phyloP scores from a whole-genome alignment of 2,329 filamentous ascomycete species.

The Chaetomiaceae sp. region DNA sequence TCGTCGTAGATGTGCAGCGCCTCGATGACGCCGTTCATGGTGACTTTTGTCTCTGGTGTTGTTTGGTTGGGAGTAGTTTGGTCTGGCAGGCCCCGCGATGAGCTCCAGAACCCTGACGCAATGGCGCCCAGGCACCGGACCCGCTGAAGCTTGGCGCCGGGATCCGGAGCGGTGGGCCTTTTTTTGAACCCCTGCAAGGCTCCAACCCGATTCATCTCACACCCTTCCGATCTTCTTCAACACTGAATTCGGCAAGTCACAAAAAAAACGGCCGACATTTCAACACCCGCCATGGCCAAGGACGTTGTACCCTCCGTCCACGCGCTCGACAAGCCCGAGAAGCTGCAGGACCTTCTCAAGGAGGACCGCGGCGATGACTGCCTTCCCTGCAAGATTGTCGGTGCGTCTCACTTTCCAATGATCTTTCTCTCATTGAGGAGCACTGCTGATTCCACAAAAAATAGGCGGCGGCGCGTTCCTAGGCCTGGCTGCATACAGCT shows the following conservation, averaged over 20 bases:
- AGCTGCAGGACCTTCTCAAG: conserved; percentile 54
- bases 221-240: not conserved
- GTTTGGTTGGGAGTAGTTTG: no score
- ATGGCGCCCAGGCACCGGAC: conserved; percentile 2
- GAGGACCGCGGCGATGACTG: conserved; percentile 62
- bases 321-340: conserved; percentile 56
- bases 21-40: conserved; percentile 84
- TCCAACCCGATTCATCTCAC: not conserved
- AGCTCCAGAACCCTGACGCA: conserved; percentile 26
- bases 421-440: not conserved
- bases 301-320: conserved; percentile 47
- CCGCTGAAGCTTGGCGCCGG: not conserved
- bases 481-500: conserved; percentile 72
- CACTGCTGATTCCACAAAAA: not conserved
- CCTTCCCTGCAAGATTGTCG: conserved; percentile 64
- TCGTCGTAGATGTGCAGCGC: conserved; percentile 97
- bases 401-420: conserved; percentile 44
- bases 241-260: not conserved
- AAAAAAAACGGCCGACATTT: not conserved
- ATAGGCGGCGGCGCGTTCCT: conserved; percentile 71
- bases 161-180: not conserved
- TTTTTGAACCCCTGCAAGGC: not conserved
- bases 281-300: conserved; percentile 37
- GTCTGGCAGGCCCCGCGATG: not conserved
- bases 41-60: not conserved